phyloP scores from a whole-genome alignment of 208 protist genomes.

The Acanthamoeba healyi region DNA sequence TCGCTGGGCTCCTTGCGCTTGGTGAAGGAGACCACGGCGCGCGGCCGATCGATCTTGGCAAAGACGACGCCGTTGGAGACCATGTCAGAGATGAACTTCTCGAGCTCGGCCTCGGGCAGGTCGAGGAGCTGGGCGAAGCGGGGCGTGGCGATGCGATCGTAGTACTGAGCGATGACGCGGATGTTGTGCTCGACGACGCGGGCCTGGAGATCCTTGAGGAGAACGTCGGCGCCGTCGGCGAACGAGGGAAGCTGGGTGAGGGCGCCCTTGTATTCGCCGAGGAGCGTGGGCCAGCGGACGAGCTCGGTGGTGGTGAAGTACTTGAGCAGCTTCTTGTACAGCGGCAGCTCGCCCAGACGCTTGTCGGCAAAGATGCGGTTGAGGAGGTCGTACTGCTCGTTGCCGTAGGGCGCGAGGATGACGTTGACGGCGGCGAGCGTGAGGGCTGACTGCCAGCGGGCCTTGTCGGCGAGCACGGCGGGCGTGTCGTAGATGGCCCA shows the following conservation, averaged over 20 bases:
- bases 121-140: slow-evolving; percentile 95
- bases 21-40: slow-evolving; percentile 94
- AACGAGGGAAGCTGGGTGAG: slow-evolving; percentile 92
- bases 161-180: slow-evolving; percentile 95
- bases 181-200: slow-evolving; percentile 97
- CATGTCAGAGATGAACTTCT: slow-evolving; percentile 95
- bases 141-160: slow-evolving; percentile 94
- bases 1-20: slow-evolving; percentile 93
- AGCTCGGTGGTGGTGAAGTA: slow-evolving; percentile 82
- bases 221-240: slow-evolving; percentile 76
- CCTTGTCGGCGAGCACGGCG: slow-evolving; percentile 38
- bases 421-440: slow-evolving; percentile 84
- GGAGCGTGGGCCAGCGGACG: slow-evolving; percentile 89
- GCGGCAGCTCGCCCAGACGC: slow-evolving; percentile 82
- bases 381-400: slow-evolving; percentile 88
- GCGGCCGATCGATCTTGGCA: slow-evolving; percentile 95
- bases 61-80: slow-evolving; percentile 94
- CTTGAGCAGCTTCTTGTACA: slow-evolving; percentile 74
- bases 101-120: slow-evolving; percentile 91
- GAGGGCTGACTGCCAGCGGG: slow-evolving; percentile 63
- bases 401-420: slow-evolving; percentile 82
- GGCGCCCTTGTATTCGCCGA: slow-evolving; percentile 88
- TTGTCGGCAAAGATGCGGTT: slow-evolving; percentile 86
- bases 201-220: slow-evolving; percentile 90
- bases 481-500: slow-evolving; percentile 94